Conservation (phyloP, 371 early-diverging fungal genomes). For the Mortierella sp. region DNA sequence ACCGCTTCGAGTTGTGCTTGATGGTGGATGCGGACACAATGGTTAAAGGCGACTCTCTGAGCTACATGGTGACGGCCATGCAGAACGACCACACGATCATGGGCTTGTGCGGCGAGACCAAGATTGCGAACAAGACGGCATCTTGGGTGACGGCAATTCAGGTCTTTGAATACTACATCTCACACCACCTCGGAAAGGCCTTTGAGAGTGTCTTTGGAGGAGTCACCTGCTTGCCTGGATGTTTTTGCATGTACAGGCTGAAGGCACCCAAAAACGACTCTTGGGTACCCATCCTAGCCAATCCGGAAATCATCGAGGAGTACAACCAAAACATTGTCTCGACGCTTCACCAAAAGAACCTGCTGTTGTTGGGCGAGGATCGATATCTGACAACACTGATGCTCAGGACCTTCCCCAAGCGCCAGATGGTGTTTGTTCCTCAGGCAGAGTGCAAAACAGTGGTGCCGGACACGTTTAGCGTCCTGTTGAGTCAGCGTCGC, state of each 20-base stretch:
- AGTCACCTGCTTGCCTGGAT: constrained; percentile 98
- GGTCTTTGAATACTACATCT: constrained; percentile 97
- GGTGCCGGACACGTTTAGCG: constrained; percentile 84
- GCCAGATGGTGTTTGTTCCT: constrained; percentile 94
- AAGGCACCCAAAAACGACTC: constrained; percentile 73
- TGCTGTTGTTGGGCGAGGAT: constrained; percentile 96
- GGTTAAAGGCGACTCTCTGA: constrained; percentile 71
- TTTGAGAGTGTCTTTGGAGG: constrained; percentile 97
- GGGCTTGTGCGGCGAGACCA: constrained; percentile 81
- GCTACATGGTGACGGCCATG: constrained; percentile 72
- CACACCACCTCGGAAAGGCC: constrained; percentile 94
- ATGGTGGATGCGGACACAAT: constrained; percentile 84
- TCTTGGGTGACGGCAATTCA: constrained; percentile 57
- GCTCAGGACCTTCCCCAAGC: constrained; percentile 92
- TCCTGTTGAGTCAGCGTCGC: constrained; percentile 87
- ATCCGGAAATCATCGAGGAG: constrained; percentile 81
- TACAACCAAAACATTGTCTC: constrained; percentile 93
- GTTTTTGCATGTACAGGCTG: constrained; percentile 92
- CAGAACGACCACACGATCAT: constrained; percentile 70
- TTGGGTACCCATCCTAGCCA: constrained; percentile 75
- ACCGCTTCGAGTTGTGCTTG: constrained; percentile 74
- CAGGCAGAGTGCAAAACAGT: constrained; percentile 86
- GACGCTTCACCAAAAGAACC: constrained; percentile 96
- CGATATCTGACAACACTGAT: constrained; percentile 95
- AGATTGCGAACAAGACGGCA: constrained; percentile 75